These are phyloP conservation scores for Pueraria montana DNA, from an alignment of 306 rosid genomes.

Conservation along the genomic window DNA sequence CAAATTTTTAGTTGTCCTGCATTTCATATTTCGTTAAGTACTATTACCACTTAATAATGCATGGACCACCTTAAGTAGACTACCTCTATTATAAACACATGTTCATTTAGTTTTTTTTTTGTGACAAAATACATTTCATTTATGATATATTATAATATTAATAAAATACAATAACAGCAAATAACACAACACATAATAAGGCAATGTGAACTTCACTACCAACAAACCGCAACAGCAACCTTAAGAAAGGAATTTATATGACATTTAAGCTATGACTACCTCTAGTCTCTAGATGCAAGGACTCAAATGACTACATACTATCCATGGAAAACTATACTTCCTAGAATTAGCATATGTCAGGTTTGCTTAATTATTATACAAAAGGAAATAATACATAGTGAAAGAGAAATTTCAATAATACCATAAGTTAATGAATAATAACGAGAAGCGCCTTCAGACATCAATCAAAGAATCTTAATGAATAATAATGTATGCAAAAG, in stretches of 20 bases:
- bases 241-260: neutral
- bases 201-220: conserved; percentile 12
- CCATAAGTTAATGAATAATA: neutral
- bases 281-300: neutral
- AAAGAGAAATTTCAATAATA: conserved; percentile 10
- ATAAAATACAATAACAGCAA: neutral
- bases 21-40: neutral
- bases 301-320: neutral
- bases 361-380: conserved; percentile 4
- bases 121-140: neutral
- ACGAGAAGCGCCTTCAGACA: neutral
- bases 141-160: neutral
- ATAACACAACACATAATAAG: neutral
- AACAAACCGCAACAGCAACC: neutral
- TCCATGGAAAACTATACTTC: conserved; percentile 14
- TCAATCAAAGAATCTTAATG: neutral
- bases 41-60: neutral
- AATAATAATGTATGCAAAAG: neutral
- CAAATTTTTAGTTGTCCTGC: neutral
- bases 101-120: neutral
- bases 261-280: neutral
- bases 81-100: too few species aligned
- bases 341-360: neutral
- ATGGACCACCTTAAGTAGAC: too few species aligned
- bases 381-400: neutral